These are phyloP conservation scores for Saccharomyces hybrid DNA, from an alignment of 1,139 yeast species.

Conservation along the genomic window DNA sequence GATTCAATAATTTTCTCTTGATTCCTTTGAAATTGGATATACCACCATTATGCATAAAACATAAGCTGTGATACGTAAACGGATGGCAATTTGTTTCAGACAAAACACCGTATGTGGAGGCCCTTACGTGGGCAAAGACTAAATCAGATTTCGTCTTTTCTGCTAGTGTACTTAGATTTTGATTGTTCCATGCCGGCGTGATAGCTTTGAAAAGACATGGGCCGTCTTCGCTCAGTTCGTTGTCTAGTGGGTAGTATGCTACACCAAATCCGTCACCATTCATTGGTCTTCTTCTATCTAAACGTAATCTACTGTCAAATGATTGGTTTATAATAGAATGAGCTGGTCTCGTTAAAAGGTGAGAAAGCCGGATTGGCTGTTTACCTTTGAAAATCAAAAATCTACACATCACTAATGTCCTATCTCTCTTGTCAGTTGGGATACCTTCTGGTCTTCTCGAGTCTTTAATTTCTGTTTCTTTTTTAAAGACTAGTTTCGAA, in stretches of 20 bases:
- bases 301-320: slow-evolving; percentile 78
- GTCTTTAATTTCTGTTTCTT: too few relatives aligned
- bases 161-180: slow-evolving; percentile 76
- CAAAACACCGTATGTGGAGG: slow-evolving; percentile 89
- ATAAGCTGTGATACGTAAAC: slow-evolving; percentile 71
- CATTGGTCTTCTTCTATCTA: slow-evolving; percentile 84
- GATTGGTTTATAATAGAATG: slow-evolving; percentile 96
- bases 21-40: slow-evolving; percentile 65
- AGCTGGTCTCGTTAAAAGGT: slow-evolving; percentile 86
- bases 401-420: slow-evolving; percentile 33
- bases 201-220: slow-evolving; percentile 89
- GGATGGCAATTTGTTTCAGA: slow-evolving; percentile 97
- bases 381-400: slow-evolving; percentile 40
- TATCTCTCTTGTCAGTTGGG: too few relatives aligned
- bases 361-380: slow-evolving; percentile 80
- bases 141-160: slow-evolving; percentile 77
- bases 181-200: slow-evolving; percentile 97
- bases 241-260: slow-evolving; percentile 73
- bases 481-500: too few relatives aligned
- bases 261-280: slow-evolving; percentile 99
- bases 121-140: slow-evolving; percentile 93
- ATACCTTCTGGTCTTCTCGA: background rate
- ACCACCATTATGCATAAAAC: slow-evolving; percentile 98
- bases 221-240: slow-evolving; percentile 43
- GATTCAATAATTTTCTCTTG: slow-evolving; percentile 63